Evolutionary conservation across 1,284 basidiomycete species (phyloP).

Genomic region (Xerocomus cyaneibrunnescens): DNA sequence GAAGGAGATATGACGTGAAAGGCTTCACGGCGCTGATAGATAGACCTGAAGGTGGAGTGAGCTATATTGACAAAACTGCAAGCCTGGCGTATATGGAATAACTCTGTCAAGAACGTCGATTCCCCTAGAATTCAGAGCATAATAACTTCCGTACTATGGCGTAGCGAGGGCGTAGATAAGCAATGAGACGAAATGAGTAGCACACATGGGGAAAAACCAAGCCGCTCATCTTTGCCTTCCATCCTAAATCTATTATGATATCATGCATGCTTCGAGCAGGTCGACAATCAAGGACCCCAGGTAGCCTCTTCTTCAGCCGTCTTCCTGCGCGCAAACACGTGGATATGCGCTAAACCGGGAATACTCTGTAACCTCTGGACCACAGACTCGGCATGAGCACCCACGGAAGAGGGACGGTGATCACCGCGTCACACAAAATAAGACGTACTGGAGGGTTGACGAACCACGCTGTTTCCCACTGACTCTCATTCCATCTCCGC

Average conservation of each 20-base stretch:
- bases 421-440: background rate
- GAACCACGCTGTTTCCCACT: conserved; percentile 86
- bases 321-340: conserved; percentile 72
- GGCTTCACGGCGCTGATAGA: too few species aligned
- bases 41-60: too few species aligned
- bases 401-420: background rate
- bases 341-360: conserved; percentile 73
- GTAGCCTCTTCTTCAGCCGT: conserved; percentile 19
- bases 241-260: background rate
- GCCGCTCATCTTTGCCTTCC: too few species aligned
- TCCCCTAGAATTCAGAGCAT: too few species aligned
- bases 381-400: conserved; percentile 2
- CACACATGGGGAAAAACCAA: too few species aligned
- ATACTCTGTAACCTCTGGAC: conserved; percentile 74
- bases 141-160: too few species aligned
- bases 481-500: conserved; percentile 59
- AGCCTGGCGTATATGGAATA: too few species aligned
- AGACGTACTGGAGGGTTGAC: conserved; percentile 74
- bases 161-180: too few species aligned
- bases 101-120: too few species aligned
- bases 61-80: too few species aligned
- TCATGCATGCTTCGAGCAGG: too few species aligned
- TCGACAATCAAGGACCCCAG: conserved; percentile 17
- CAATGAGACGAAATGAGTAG: background rate
- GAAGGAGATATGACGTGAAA: too few species aligned